These are phyloP conservation scores for Moesziomyces parantarcticus DNA, from an alignment of 1,284 basidiomycete genomes.

Conservation along the genomic window DNA sequence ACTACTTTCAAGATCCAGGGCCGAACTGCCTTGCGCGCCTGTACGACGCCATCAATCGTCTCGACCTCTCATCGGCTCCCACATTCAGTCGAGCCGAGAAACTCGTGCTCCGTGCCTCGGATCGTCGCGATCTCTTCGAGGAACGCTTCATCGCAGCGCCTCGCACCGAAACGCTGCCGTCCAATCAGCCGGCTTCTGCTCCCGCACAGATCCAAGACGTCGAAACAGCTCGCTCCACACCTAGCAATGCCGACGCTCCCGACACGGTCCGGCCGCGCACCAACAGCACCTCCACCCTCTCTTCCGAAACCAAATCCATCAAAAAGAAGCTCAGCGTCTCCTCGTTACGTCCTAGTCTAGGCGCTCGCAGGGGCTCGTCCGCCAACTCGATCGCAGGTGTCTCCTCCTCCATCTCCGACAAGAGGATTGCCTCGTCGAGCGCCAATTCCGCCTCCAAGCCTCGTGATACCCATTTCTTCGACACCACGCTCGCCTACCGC, in stretches of 20 bases:
- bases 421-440: slow-evolving; percentile 15
- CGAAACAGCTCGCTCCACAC: slow-evolving; percentile 18
- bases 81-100: slow-evolving; percentile 82
- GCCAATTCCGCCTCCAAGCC: slow-evolving; percentile 20
- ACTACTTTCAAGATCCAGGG: slow-evolving; percentile 89
- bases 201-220: slow-evolving; percentile 8
- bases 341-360: slow-evolving; percentile 33
- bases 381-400: slow-evolving; percentile 29
- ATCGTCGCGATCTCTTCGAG: slow-evolving; percentile 84
- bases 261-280: slow-evolving; percentile 26
- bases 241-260: slow-evolving; percentile 3
- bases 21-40: slow-evolving; percentile 86
- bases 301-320: slow-evolving; percentile 43
- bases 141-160: slow-evolving; percentile 72
- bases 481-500: slow-evolving; percentile 80
- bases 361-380: slow-evolving; percentile 39
- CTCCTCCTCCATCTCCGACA: slow-evolving; percentile 4
- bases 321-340: slow-evolving; percentile 40
- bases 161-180: slow-evolving; percentile 7
- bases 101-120: slow-evolving; percentile 85
- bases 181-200: not conserved
- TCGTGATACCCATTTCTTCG: slow-evolving; percentile 90
- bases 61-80: slow-evolving; percentile 86
- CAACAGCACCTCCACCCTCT: slow-evolving; percentile 39
- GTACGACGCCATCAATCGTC: slow-evolving; percentile 90